Base-by-base conservation (phyloP, 225 moss, liverwort and hornwort genomes). In the Polytrichum commune region DNA sequence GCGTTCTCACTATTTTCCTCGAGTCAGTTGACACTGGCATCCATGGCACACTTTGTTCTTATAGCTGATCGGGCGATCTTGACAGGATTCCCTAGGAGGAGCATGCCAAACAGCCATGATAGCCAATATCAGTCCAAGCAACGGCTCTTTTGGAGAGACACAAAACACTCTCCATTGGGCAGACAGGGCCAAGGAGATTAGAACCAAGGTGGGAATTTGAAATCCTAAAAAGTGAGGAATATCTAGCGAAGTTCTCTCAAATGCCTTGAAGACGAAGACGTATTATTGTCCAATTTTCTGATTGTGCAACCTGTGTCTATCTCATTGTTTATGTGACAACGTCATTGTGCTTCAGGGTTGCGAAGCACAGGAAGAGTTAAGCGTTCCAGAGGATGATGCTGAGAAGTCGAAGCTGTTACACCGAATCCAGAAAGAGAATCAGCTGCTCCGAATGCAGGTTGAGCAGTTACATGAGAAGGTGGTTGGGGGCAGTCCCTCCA, bases 111-210 rank as follows among this genome's bases (percentile, higher is more conserved):
- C 88, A 19, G 88, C 88, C 19, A 88, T 88, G 88, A 84, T 88
- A 69, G 88, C 88, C 65, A 88, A 88, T 30, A 75, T 88, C 46
- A 88, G 88, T 70, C 88, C 88, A 20, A 88, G 88, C 53, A 88
- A 88, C 55, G 75, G 63, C 24, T 75, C 88, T 9, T 84, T 88
- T 28, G 84, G 84, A 9, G 88, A 88, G 69, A 88, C 88, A 46
- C 88, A 88, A 56, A 88, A 84, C 67, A 88, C 88, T 27, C 82
- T 88, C 23, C 88, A 88, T 69, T 88, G 88, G 88, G 88, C 88
- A 7, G 88, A 84, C 54, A 81, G 88, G 23, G 84, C 88, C 5
- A 88, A 88, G 62, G 81, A 88, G 66, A 88, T 88, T 20, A 76
- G 84, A 24, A 88, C 84, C 8, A 88, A 88, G 84, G 88, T 88